Percentiles rank a stretch among this genome's conserved stretches.
These are phyloP conservation scores for Verticillium dahliae DNA, from an alignment of 2,329 filamentous ascomycete genomes.

Conservation along the genomic window DNA sequence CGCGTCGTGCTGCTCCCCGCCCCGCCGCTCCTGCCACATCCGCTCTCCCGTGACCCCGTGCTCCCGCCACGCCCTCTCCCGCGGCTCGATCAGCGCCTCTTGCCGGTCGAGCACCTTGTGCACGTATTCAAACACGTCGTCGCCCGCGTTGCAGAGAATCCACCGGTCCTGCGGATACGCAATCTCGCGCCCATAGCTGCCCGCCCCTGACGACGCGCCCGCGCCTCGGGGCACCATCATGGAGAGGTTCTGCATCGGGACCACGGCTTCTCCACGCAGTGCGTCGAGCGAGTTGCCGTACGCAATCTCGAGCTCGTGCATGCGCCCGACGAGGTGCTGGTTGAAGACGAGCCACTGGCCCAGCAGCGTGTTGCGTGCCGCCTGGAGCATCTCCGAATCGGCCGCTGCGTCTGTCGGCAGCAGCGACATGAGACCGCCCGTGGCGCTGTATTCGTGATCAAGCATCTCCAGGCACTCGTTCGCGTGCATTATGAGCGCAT, in stretches of 20 bases:
- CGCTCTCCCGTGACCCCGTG: constrained; percentile 35
- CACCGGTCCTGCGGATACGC: constrained; percentile 49
- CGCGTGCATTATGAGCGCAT: constrained; percentile 47
- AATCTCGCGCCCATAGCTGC: constrained; percentile 37
- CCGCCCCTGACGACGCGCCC: background rate
- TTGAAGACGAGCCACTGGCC: constrained; percentile 51
- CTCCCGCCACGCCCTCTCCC: constrained; percentile 24
- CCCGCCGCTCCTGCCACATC: constrained; percentile 20
- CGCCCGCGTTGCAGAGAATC: constrained; percentile 47
- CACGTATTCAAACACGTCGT: constrained; percentile 40
- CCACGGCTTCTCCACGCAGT: constrained; percentile 40
- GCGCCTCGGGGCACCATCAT: constrained; percentile 33
- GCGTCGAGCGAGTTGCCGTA: constrained; percentile 45
- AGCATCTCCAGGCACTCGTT: constrained; percentile 54
- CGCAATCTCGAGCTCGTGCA: constrained; percentile 50
- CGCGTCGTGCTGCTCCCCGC: constrained; percentile 23
- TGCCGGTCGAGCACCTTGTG: constrained; percentile 38
- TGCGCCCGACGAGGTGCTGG: constrained; percentile 45
- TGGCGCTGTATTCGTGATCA: constrained; percentile 50
- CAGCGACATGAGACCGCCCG: constrained; percentile 49
- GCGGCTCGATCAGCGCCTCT: constrained; percentile 32
- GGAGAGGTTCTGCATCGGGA: constrained; percentile 46
- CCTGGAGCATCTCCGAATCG: constrained; percentile 27
- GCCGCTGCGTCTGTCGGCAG: constrained; percentile 36
- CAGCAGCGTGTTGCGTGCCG: constrained; percentile 44